Evolutionary conservation across 805 yeast species (phyloP).

Genomic region (Ogataea nakhonphanomensis): DNA sequence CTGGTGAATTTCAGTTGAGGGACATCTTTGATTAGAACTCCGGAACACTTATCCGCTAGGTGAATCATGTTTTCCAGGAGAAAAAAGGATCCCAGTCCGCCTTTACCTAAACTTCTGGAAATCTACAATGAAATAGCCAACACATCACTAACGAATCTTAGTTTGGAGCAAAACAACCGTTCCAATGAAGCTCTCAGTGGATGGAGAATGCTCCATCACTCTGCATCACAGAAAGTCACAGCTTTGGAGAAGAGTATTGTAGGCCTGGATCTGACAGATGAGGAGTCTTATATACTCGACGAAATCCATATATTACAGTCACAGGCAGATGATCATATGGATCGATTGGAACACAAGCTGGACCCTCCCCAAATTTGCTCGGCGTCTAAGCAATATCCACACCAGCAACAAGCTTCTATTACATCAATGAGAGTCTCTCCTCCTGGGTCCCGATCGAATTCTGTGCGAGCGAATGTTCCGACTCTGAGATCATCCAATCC

Average conservation of each 20-base stretch:
- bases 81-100: slow-evolving; percentile 59
- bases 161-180: slow-evolving; percentile 53
- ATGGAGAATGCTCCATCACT: slow-evolving; percentile 70
- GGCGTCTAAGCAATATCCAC: slow-evolving; percentile 6
- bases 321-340: slow-evolving; percentile 38
- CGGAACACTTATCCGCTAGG: too few relatives aligned
- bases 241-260: slow-evolving; percentile 41
- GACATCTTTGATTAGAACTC: slow-evolving; percentile 1
- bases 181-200: slow-evolving; percentile 60
- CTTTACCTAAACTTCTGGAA: slow-evolving; percentile 55
- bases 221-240: slow-evolving; percentile 54
- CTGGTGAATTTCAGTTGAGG: slow-evolving; percentile 4
- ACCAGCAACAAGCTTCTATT: slow-evolving; percentile 4
- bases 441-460: slow-evolving; percentile 16
- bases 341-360: slow-evolving; percentile 29
- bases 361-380: slow-evolving; percentile 11
- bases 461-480: slow-evolving; percentile 21
- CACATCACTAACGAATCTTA: slow-evolving; percentile 51
- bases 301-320: slow-evolving; percentile 36
- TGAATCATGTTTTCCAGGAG: slow-evolving; percentile 46
- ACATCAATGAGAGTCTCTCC: slow-evolving; percentile 3
- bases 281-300: slow-evolving; percentile 42
- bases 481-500: slow-evolving; percentile 30
- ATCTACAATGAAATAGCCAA: slow-evolving; percentile 62
- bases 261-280: slow-evolving; percentile 37